phyloP scores from a whole-genome alignment of 208 protist species.

The Porcisia deanei region DNA sequence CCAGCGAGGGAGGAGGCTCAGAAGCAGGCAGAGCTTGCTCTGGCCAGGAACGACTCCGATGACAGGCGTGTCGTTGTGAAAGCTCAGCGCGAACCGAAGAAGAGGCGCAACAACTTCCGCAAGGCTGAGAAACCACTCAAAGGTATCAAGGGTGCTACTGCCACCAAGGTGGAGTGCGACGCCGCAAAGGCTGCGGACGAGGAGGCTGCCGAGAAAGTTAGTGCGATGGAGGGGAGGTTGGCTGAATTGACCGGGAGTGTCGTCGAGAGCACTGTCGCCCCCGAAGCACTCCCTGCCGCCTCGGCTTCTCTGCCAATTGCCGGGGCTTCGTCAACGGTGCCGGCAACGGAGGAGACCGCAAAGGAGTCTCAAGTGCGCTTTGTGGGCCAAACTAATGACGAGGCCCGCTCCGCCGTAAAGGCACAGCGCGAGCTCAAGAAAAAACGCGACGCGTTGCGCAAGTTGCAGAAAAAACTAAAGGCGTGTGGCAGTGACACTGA shows the following conservation, averaged over 20 bases:
- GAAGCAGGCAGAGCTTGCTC: conserved; percentile 28
- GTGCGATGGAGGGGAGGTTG: conserved; percentile 14
- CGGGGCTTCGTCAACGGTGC: background rate
- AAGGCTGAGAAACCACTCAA: conserved; percentile 63
- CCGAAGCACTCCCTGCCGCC: background rate
- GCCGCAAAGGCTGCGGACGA: conserved; percentile 1
- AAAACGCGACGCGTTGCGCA: conserved; percentile 53
- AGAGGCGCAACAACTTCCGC: conserved; percentile 48
- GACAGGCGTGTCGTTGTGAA: conserved; percentile 39
- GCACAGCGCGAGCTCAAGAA: conserved; percentile 67
- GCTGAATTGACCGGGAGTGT: conserved; percentile 11
- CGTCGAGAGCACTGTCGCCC: background rate
- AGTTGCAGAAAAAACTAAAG: conserved; percentile 57
- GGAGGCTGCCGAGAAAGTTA: conserved; percentile 11
- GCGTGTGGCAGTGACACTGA: conserved; percentile 27
- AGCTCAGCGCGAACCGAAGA: conserved; percentile 65
- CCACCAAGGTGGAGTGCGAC: background rate
- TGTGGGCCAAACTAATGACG: conserved; percentile 37
- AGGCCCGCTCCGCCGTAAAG: conserved; percentile 38
- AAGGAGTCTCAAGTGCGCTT: conserved; percentile 32
- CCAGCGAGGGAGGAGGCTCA: conserved; percentile 26
- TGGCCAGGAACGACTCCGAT: conserved; percentile 43
- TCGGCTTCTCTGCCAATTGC: background rate
- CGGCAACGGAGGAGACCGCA: conserved; percentile 23
- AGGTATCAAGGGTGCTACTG: conserved; percentile 14